Conservation (phyloP, 2,329 filamentous ascomycete genomes). For the Venturia effusa region DNA sequence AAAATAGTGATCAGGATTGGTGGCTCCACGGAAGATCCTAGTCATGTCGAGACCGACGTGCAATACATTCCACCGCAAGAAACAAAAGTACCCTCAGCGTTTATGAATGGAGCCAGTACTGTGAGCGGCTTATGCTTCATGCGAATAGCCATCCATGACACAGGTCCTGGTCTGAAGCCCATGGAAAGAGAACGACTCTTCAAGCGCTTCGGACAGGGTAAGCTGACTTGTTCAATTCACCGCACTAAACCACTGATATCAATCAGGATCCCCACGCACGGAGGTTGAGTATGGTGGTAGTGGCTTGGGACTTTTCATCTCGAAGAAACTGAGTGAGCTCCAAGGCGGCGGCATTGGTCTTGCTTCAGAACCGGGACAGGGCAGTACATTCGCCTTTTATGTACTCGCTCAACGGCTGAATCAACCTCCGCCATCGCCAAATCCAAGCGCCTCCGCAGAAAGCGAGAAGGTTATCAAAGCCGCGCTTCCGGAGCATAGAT, state of each 20-base stretch:
- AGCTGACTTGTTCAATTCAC: conserved; percentile 40
- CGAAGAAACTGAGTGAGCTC: conserved; percentile 53
- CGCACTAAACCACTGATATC: conserved; percentile 32
- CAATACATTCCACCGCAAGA: conserved; percentile 4
- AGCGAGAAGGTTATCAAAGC: background rate
- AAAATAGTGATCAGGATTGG: background rate
- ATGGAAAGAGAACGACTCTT: conserved; percentile 49
- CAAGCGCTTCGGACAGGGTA: conserved; percentile 54
- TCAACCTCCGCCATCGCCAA: background rate
- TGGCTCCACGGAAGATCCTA: background rate
- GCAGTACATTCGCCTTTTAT: conserved; percentile 58
- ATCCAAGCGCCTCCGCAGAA: background rate
- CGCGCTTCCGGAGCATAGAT: background rate
- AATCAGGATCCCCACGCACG: conserved; percentile 47
- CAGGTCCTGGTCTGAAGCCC: conserved; percentile 50
- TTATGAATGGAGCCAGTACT: conserved; percentile 1
- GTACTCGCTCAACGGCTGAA: conserved; percentile 31
- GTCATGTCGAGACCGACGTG: background rate
- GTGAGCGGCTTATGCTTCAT: conserved; percentile 42
- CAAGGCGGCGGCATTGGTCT: conserved; percentile 63
- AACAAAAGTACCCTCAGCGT: background rate
- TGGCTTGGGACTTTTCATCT: conserved; percentile 51
- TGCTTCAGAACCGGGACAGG: conserved; percentile 43
- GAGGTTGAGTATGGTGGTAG: conserved; percentile 27
- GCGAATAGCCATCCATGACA: conserved; percentile 46